phyloP scores from a whole-genome alignment of 2,329 filamentous ascomycete genomes.

The Diaporthe ilicicola region DNA sequence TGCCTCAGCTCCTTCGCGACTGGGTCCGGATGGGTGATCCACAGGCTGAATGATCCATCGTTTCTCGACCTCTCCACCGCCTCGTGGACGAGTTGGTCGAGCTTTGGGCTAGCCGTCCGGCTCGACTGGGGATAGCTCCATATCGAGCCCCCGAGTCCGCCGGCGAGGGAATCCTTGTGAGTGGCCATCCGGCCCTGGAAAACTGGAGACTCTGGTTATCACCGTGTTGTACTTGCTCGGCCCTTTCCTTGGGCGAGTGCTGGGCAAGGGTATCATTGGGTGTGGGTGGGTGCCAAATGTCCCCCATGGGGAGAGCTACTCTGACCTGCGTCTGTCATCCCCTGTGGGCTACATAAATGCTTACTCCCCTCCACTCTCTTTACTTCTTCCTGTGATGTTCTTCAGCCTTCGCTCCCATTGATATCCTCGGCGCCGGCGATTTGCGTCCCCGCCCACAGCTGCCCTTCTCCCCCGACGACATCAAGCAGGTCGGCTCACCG shows the following conservation, averaged over 20 bases:
- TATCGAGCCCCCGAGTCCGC: slow-evolving; percentile 1
- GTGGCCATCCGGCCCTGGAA: neutral
- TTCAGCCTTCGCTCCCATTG: neutral
- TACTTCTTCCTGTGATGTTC: too few relatives aligned
- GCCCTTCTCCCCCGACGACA: neutral
- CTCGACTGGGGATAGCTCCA: slow-evolving; percentile 19
- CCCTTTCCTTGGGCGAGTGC: neutral
- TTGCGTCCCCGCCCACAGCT: neutral
- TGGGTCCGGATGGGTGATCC: neutral
- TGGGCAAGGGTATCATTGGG: neutral
- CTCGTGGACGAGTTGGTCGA: neutral
- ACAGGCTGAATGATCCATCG: slow-evolving; percentile 12
- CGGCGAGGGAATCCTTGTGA: slow-evolving; percentile 1
- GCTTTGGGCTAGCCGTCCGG: neutral
- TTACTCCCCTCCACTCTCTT: neutral
- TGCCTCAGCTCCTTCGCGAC: neutral
- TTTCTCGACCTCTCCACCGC: neutral
- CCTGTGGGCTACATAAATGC: slow-evolving; percentile 21
- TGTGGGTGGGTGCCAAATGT: neutral
- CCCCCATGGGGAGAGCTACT: neutral
- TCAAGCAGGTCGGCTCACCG: slow-evolving; percentile 21
- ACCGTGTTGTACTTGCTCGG: slow-evolving; percentile 8
- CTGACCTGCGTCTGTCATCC: neutral
- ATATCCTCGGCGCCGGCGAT: neutral
- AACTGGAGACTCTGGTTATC: slow-evolving; percentile 14